phyloP scores from a whole-genome alignment of 768 basidiomycete genomes.

The Lactifluus pinguis region DNA sequence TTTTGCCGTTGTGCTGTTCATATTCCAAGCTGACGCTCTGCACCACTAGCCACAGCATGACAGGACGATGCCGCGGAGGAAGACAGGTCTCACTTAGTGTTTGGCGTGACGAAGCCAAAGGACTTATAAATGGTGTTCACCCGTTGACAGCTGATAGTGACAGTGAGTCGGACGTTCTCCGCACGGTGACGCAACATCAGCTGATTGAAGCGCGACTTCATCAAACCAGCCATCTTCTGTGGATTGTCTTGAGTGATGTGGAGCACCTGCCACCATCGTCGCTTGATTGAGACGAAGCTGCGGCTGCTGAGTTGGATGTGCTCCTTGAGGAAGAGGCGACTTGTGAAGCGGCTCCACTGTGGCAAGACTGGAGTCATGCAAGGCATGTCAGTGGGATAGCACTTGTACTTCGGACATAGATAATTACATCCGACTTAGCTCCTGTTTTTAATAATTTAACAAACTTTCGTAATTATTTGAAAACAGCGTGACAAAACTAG shows the following conservation, averaged over 20 bases:
- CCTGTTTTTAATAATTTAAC: too few relatives aligned
- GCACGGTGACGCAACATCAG: slow-evolving; percentile 33
- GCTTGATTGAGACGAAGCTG: slow-evolving; percentile 5
- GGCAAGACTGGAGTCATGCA: too few relatives aligned
- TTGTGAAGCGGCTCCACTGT: too few relatives aligned
- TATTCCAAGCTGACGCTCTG: neutral
- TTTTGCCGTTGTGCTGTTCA: neutral
- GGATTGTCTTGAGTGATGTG: neutral
- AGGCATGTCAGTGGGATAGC: too few relatives aligned
- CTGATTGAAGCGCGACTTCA: slow-evolving; percentile 6
- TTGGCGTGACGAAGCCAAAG: slow-evolving; percentile 65
- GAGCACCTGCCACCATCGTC: slow-evolving; percentile 13
- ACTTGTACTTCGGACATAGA: too few relatives aligned
- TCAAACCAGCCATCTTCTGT: slow-evolving; percentile 3
- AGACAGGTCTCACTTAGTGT: slow-evolving; percentile 65
- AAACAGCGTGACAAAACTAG: too few relatives aligned
- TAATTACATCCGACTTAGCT: too few relatives aligned
- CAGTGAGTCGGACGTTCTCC: slow-evolving; percentile 40
- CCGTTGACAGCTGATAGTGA: slow-evolving; percentile 26
- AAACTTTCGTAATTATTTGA: too few relatives aligned
- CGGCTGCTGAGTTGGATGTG: slow-evolving; percentile 9
- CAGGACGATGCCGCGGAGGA: slow-evolving; percentile 40
- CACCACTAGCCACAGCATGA: slow-evolving; percentile 32
- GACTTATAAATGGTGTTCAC: slow-evolving; percentile 28
- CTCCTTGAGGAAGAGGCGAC: slow-evolving; percentile 16